Percentiles rank a stretch among this genome's conserved stretches.
These are phyloP conservation scores for Penicillium occitanis DNA, from an alignment of 2,329 filamentous ascomycete genomes.

Conservation along the genomic window DNA sequence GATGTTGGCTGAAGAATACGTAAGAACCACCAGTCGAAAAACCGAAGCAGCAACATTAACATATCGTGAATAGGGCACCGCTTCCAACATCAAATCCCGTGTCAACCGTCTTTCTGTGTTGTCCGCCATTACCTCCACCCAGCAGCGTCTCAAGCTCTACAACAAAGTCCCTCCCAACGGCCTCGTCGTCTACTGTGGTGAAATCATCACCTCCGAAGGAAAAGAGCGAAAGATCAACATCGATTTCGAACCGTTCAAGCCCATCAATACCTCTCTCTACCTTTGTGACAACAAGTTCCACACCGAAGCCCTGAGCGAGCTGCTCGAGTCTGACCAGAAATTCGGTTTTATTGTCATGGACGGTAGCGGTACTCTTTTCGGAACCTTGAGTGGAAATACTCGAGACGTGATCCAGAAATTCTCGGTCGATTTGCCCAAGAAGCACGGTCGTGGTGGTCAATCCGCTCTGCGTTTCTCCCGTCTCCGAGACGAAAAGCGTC, in stretches of 20 bases:
- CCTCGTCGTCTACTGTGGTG: conserved; percentile 97
- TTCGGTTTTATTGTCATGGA: conserved; percentile 99
- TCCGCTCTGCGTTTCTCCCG: conserved; percentile 98
- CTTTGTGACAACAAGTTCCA: conserved; percentile 99
- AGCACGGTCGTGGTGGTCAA: conserved; percentile 99
- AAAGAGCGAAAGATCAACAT: conserved; percentile 99
- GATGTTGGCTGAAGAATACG: conserved; percentile 99
- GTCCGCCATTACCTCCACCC: conserved; percentile 97
- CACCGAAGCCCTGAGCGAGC: conserved; percentile 92
- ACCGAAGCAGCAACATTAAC: neutral
- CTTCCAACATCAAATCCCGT: conserved; percentile 99
- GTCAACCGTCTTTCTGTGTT: conserved; percentile 98
- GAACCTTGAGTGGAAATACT: conserved; percentile 95
- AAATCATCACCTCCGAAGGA: conserved; percentile 98
- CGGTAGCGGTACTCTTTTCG: conserved; percentile 95
- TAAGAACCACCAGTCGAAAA: conserved; percentile 50
- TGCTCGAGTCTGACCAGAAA: conserved; percentile 97
- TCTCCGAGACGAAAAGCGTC: conserved; percentile 98
- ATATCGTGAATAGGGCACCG: conserved; percentile 66
- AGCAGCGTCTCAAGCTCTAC: conserved; percentile 98
- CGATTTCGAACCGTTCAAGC: conserved; percentile 99
- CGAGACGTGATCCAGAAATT: conserved; percentile 97
- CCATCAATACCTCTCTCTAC: conserved; percentile 98
- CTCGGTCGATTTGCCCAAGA: conserved; percentile 97
- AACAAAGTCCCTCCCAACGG: conserved; percentile 98